Evolutionary conservation across 2,329 filamentous ascomycete genomes (phyloP).

Genomic region (Moelleriella libera): DNA sequence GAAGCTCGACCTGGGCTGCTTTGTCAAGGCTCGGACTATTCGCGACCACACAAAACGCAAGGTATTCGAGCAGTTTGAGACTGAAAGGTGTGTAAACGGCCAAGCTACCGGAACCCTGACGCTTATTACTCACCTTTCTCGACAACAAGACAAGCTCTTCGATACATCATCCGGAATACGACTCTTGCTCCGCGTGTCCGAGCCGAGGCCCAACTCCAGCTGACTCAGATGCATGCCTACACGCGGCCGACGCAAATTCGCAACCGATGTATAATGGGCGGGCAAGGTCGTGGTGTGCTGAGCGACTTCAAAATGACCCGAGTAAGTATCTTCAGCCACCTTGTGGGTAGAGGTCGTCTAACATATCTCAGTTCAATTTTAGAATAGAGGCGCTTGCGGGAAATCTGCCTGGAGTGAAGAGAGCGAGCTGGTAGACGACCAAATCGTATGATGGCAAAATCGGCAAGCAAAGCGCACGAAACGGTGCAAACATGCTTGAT

Average conservation of each 20-base stretch:
- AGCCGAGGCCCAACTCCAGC: constrained; percentile 82
- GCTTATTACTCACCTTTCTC: background rate
- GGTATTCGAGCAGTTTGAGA: constrained; percentile 74
- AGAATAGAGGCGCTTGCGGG: constrained; percentile 77
- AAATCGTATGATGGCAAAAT: background rate
- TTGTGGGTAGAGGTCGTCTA: no score
- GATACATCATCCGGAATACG: constrained; percentile 89
- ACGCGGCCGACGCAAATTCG: constrained; percentile 86
- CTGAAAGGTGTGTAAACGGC: constrained; percentile 56
- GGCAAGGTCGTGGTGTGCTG: constrained; percentile 81
- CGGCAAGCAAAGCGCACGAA: background rate
- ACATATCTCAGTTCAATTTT: constrained; percentile 64
- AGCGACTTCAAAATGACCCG: constrained; percentile 84
- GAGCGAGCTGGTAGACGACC: constrained; percentile 74
- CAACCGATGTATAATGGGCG: constrained; percentile 84
- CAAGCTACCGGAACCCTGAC: background rate
- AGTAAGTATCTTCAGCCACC: constrained; percentile 39
- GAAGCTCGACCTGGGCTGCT: constrained; percentile 79
- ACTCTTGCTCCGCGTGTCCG: constrained; percentile 68
- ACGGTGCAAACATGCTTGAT: background rate
- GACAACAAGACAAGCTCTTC: constrained; percentile 63
- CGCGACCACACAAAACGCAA: constrained; percentile 96
- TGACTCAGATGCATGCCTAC: constrained; percentile 92
- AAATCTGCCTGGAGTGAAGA: constrained; percentile 80
- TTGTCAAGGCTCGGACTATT: constrained; percentile 72